Conservation (phyloP, 2,329 filamentous ascomycete species). For the Colletotrichum tofieldiae region DNA sequence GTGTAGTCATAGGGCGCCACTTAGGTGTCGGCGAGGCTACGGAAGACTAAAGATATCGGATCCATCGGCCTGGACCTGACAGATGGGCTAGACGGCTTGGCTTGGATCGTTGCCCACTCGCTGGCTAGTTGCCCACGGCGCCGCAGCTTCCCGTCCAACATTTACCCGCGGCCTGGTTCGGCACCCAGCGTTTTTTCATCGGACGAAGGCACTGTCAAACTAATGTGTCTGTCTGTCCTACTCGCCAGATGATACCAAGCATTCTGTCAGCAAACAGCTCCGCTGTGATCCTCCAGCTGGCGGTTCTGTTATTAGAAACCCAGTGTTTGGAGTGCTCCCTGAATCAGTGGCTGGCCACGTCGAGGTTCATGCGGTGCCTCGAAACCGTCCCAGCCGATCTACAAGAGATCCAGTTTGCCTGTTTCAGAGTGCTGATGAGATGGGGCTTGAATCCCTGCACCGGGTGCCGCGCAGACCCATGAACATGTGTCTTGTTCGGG, state of each 20-base stretch:
- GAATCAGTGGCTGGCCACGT: conserved; percentile 31
- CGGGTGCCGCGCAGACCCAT: conserved; percentile 12
- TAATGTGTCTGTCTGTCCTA: not conserved
- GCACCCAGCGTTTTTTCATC: not conserved
- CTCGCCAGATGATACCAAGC: conserved; percentile 12
- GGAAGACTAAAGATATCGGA: not conserved
- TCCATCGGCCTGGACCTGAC: not conserved
- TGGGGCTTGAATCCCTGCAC: conserved; percentile 32
- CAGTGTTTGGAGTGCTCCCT: conserved; percentile 31
- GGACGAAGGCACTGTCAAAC: not conserved
- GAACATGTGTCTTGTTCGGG: conserved; percentile 24
- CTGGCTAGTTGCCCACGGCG: not conserved
- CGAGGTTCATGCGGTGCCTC: conserved; percentile 37
- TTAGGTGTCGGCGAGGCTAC: not conserved
- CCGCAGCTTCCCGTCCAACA: not conserved
- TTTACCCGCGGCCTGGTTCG: not conserved
- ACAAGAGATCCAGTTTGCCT: conserved; percentile 40
- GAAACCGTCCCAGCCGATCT: conserved; percentile 42
- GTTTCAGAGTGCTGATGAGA: conserved; percentile 42
- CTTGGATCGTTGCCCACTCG: not conserved
- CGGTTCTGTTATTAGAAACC: conserved; percentile 39
- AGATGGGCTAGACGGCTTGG: not conserved
- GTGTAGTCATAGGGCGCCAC: not conserved
- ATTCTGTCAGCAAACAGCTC: conserved; percentile 21
- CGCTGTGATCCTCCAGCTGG: conserved; percentile 10